Conservation (phyloP, 1,284 basidiomycete species). For the Tilletia indica region DNA sequence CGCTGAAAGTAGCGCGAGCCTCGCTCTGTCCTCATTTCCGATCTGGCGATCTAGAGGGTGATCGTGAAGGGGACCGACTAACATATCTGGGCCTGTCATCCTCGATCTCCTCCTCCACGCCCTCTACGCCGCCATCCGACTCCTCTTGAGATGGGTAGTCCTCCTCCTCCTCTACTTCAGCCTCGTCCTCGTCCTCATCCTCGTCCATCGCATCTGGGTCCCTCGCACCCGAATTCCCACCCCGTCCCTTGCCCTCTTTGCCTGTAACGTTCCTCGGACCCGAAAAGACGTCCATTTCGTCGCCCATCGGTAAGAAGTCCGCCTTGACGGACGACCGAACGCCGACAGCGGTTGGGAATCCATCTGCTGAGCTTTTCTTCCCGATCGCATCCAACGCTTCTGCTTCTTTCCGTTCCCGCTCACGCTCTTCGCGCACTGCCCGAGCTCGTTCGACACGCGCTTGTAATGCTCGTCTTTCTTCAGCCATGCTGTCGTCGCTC, state of each 20-base stretch:
- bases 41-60: conserved; percentile 31
- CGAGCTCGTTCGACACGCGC: conserved; percentile 5
- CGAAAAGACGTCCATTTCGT: neutral
- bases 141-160: too few species aligned
- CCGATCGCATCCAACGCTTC: neutral
- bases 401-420: neutral
- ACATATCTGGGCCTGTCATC: conserved; percentile 28
- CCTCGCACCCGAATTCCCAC: too few species aligned
- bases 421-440: neutral
- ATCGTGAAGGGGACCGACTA: conserved; percentile 32
- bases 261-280: conserved; percentile 6
- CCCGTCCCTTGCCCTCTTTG: neutral
- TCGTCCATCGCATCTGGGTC: neutral
- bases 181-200: conserved; percentile 20
- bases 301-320: conserved; percentile 5
- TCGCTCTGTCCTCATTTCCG: conserved; percentile 24
- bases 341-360: neutral
- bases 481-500: conserved; percentile 17
- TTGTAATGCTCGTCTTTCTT: neutral
- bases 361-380: neutral
- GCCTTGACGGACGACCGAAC: neutral
- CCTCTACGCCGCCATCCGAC: neutral
- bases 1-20: too few species aligned
- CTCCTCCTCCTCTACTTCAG: neutral
- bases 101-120: conserved; percentile 8